Evolutionary conservation across 805 yeast species (phyloP).

Genomic region (Candida insectalens): DNA sequence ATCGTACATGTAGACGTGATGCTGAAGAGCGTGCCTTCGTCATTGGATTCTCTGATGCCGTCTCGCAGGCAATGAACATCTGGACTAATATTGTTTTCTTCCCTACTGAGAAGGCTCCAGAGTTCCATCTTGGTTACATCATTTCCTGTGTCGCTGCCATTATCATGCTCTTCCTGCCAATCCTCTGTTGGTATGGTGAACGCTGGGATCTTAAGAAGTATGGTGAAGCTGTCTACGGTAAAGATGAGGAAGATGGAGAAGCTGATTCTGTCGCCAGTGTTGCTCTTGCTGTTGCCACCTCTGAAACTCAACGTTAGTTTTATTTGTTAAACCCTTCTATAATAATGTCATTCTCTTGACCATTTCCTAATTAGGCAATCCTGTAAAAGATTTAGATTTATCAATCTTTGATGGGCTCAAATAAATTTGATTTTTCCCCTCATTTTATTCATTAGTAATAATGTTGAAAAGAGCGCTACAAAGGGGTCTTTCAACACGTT

Average conservation of each 20-base stretch:
- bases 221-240: slow-evolving; percentile 1
- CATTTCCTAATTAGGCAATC: too few species aligned
- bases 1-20: slow-evolving; percentile 36
- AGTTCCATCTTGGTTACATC: slow-evolving; percentile 29
- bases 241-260: not conserved
- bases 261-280: not conserved
- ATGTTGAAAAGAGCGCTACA: too few species aligned
- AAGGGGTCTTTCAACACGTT: too few species aligned
- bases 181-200: slow-evolving; percentile 18
- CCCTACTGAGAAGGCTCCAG: slow-evolving; percentile 31
- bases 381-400: too few species aligned
- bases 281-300: not conserved
- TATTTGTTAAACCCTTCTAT: too few species aligned
- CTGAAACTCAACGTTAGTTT: too few species aligned
- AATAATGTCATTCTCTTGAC: too few species aligned
- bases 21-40: slow-evolving; percentile 56
- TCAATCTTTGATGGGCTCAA: too few species aligned
- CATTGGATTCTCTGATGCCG: slow-evolving; percentile 29
- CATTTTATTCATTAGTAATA: too few species aligned
- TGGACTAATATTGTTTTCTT: slow-evolving; percentile 36
- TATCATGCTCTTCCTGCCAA: slow-evolving; percentile 27
- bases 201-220: slow-evolving; percentile 18
- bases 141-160: slow-evolving; percentile 26
- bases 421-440: too few species aligned
- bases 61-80: slow-evolving; percentile 34